Base-by-base conservation (phyloP, 139 green algal genomes). In the Closterium sp. region DNA sequence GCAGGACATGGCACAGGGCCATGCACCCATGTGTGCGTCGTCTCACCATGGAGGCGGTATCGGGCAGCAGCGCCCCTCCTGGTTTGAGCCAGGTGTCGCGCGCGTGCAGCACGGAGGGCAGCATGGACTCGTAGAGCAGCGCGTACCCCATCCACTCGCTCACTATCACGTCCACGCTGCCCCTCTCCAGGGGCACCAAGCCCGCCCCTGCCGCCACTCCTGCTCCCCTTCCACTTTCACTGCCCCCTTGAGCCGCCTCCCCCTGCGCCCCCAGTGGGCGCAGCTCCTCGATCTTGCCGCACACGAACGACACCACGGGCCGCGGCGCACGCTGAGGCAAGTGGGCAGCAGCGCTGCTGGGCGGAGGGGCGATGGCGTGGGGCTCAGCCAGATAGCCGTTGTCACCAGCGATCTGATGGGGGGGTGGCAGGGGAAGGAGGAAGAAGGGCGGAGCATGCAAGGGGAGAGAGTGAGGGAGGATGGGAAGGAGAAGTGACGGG, bases 71-170 rank as follows among this genome's bases (percentile, higher is more conserved):
- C 2, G 96, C 97, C 30, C 98, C 98, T 4, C 97, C 98, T 0
- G 97, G 97, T 81, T 96, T 96, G 38, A 99, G 94, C 93, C 94
- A 98, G 85, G 19, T 81, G 93, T 97, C 95, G 0, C 96, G 93
- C 4, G 96, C 96, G 35, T 94, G 33, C 9, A 98, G 43, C 84
- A 99, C 97, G 6, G 95, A 96, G 91, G 97, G 95, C 66, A 99
- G 95, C 98, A 99, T 99, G 88, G 94, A 97, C 95, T 99, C 98
- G 94, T 98, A 99, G 55, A 99, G 94, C 90, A 99, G 95, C 3
- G 95, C 97, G 95, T 99, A 99, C 31, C 97, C 98, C 98, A 99
- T 99, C 98, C 98, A 99, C 94, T 99, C 98, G 89, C 93, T 97
- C 25, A 99, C 97, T 31, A 99, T 36, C 23, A 96, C 94, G 69